Base-by-base conservation (phyloP, 768 basidiomycete species). In the Rhodotorula sphaerocarpa region DNA sequence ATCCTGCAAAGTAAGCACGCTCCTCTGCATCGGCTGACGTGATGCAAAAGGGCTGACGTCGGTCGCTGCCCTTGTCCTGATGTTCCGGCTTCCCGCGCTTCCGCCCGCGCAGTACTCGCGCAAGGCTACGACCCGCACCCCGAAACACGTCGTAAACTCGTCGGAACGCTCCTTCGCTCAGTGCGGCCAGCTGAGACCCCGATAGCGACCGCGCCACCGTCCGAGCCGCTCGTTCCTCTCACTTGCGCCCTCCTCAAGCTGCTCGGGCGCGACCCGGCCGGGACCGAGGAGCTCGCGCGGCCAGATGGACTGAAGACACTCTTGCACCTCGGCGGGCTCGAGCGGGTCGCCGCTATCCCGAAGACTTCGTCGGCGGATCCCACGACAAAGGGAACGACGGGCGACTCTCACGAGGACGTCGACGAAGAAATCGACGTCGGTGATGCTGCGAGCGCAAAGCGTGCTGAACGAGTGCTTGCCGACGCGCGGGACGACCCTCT, bases 241-340 rank as follows among this genome's bases (percentile, higher is more conserved):
- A 39, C 55, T 50, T 55, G 54, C 31, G 42, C 50, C 25, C 43
- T 58, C 30, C 21, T 69, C 53, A 69, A 69, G 41, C n/a, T 58
- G 34, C 57, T 69, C 48, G 67, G 67, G 1, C 59, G 67, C 20
- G 52, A 33, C 10, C 57, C 67, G 0, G 67, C 67, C 14, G 67
- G 67, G 4, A 61, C 47, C 39, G 67, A 69, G 30, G 53, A 69
- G 7, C 57, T 69, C 43, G 53, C 44, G 0, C 43, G 67, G 3
- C 25, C 55, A 36, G 31, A 50, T 20, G 67, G 59, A 1, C 39
- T 69, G 43, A 16, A 9, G 23, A 25, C 16, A 12, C 50, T 69
- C 3, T 15, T 69, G 25, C n/a, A 5, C 2, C 57, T 58, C 5
- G 59, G 67, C 3, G 67, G 67, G 7, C 44, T 69, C 20, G 34